A percentile compares a stretch with the other conserved stretches of the same genome.
These are phyloP conservation scores for Recurvomyces mirabilis DNA, from an alignment of 495 filamentous ascomycete genomes.

Conservation along the genomic window DNA sequence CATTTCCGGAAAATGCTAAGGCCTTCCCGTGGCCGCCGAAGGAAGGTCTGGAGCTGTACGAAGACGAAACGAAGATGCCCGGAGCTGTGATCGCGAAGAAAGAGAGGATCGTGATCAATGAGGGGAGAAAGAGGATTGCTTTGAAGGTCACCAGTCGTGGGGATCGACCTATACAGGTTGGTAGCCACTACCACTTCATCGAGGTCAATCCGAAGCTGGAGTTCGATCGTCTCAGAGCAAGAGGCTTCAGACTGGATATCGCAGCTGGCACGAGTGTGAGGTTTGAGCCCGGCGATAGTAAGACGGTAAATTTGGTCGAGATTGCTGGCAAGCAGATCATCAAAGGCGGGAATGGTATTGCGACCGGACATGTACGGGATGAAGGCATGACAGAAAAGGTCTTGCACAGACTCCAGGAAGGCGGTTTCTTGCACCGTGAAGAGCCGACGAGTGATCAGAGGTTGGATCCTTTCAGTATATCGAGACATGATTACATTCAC, in stretches of 20 bases:
- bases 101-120: conserved; percentile 54
- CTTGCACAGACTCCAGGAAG: conserved; percentile 48
- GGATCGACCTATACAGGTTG: conserved; percentile 84
- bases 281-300: conserved; percentile 89
- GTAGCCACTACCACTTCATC: conserved; percentile 94
- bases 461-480: conserved; percentile 55
- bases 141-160: conserved; percentile 76
- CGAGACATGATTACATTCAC: conserved; percentile 60
- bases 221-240: conserved; percentile 78
- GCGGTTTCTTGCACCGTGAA: conserved; percentile 66
- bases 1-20: conserved; percentile 49
- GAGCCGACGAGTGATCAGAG: conserved; percentile 49
- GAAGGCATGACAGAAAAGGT: conserved; percentile 51
- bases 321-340: conserved; percentile 80
- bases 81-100: conserved; percentile 70
- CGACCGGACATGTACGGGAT: conserved; percentile 58
- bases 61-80: conserved; percentile 46
- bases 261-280: conserved; percentile 84
- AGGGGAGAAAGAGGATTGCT: conserved; percentile 59
- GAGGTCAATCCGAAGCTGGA: conserved; percentile 84
- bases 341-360: conserved; percentile 70
- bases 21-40: conserved; percentile 57
- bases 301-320: conserved; percentile 85
- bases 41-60: conserved; percentile 45
- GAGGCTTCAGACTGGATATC: conserved; percentile 83